Base-by-base conservation (phyloP, 1,139 yeast species). In the Magnusiomyces sp. region DNA sequence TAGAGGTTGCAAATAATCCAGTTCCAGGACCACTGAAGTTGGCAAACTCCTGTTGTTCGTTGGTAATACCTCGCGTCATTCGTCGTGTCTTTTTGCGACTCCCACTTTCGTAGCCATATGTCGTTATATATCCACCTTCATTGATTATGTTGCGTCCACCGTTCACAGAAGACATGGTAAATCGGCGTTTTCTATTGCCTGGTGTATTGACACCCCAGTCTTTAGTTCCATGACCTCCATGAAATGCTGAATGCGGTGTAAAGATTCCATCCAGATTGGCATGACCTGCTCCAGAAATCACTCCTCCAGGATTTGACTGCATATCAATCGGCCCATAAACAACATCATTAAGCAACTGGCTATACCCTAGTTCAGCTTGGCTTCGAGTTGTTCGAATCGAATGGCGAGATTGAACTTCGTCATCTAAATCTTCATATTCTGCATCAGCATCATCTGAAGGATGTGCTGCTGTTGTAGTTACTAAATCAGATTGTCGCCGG, bases 341-440 rank as follows among this genome's bases (percentile, higher is more conserved):
- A 23, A 23, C 29, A 23, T 43, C 39, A 34, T 43, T 43, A 5
- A 43, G 19, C 14, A 43, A 39, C 14, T 43, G 38, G 4, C 40
- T 33, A 11, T 33, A 27, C 32, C 29, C 33, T 19, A 43, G 20
- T 17, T 43, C 46, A 2, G 20, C 34, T 40, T 40, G 34, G 10
- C 40, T 20, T n/a, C 32, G 19, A 19, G 46, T 7, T 7, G 46
- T 34, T 9, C 32, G 17, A 43, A 33, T 38, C 9, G 46, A 43
- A 17, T 43, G 46, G 13, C 36, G 34, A 6, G 46, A 43, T 9
- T 43, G 46, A 13, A 43, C 39, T n/a, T 43, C 46, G 19, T 43
- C 46, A 14, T 43, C 46, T 16, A 16, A 9, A 31, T 43, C 46
- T 14, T 17, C 27, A 11, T 34, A 38, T n/a, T 34, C 46, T 4